Percentiles rank a stretch among this genome's conserved stretches.
phyloP scores from a whole-genome alignment of 805 yeast genomes.

The Candida berthetii region DNA sequence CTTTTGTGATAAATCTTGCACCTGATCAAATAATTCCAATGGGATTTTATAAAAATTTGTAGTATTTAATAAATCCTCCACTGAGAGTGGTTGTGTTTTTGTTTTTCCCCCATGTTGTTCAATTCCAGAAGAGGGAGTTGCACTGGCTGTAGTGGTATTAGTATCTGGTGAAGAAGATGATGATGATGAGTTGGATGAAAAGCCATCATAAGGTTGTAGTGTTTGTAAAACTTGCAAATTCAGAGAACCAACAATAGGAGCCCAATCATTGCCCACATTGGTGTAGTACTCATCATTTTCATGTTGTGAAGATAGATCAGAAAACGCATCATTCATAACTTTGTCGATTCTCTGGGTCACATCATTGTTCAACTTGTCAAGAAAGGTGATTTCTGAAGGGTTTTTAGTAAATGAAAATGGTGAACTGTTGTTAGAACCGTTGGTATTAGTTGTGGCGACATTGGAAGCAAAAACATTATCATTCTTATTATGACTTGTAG shows the following conservation, averaged over 20 bases:
- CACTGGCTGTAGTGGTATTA: too few relatives aligned
- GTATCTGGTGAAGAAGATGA: too few relatives aligned
- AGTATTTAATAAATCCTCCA: constrained; percentile 3
- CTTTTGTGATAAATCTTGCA: constrained; percentile 12
- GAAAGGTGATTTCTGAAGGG: neutral
- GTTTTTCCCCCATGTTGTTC: too few relatives aligned
- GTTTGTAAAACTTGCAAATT: neutral
- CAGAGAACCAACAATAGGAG: neutral
- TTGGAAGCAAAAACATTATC: neutral
- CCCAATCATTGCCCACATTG: neutral
- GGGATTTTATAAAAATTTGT: constrained; percentile 13
- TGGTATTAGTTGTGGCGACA: neutral
- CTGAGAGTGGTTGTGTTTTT: neutral
- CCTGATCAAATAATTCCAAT: constrained; percentile 5
- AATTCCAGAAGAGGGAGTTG: too few relatives aligned
- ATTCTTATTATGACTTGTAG: neutral
- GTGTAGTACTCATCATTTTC: neutral
- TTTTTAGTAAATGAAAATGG: neutral
- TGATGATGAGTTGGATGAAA: too few relatives aligned
- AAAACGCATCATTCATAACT: neutral
- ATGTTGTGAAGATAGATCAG: neutral
- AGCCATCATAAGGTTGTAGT: neutral
- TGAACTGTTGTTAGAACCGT: neutral
- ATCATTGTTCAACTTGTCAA: constrained; percentile 1
- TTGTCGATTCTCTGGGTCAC: neutral